Evolutionary conservation across 2,329 filamentous ascomycete species (phyloP).

Genomic region (Colletotrichum cereale): DNA sequence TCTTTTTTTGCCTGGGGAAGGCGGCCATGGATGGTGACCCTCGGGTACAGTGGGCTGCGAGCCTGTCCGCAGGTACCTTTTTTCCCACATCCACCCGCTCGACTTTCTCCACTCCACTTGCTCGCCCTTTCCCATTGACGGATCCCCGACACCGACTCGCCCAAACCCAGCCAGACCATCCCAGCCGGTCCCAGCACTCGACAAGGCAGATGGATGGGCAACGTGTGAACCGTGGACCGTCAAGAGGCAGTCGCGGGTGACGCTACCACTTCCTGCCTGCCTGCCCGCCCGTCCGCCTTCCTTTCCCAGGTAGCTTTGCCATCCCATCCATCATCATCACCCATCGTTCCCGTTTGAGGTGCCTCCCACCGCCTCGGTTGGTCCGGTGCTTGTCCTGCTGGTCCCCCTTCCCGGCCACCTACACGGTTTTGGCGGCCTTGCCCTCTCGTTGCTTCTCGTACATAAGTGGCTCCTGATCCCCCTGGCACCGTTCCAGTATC

Average conservation of each 20-base stretch:
- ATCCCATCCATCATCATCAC: conserved; percentile 9
- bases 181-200: not conserved
- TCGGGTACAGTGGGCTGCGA: not conserved
- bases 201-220: not conserved
- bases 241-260: conserved; percentile 25
- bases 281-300: conserved; percentile 14
- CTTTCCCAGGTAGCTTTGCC: conserved; percentile 11
- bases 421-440: conserved; percentile 30
- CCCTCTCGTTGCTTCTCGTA: conserved; percentile 19
- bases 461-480: conserved; percentile 36
- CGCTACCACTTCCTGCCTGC: conserved; percentile 36
- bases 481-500: conserved; percentile 4
- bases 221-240: conserved; percentile 9
- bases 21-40: conserved; percentile 13
- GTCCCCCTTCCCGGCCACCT: conserved; percentile 21
- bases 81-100: not conserved
- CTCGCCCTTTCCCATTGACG: conserved; percentile 6
- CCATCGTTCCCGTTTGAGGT: not conserved
- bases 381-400: not conserved
- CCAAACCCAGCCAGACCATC: conserved; percentile 6
- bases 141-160: conserved; percentile 15
- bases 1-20: conserved; percentile 29
- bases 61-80: not conserved
- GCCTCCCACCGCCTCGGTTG: conserved; percentile 3
- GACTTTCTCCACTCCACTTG: conserved; percentile 8